Conservation (phyloP, 108 stramenopile genomes). For the Aurantiochytrium sp. region DNA sequence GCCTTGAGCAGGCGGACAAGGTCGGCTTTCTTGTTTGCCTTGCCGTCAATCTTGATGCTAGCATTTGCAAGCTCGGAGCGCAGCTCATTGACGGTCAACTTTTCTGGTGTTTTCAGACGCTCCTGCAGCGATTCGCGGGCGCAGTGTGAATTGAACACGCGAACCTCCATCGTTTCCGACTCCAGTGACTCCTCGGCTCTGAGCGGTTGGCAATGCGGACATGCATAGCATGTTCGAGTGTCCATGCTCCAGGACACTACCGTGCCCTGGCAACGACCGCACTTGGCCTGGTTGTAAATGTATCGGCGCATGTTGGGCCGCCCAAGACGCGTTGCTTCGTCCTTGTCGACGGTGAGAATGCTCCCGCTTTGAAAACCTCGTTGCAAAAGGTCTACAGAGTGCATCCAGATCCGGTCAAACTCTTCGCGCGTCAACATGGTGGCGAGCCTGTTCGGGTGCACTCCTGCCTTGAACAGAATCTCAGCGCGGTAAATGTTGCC, state of each 20-base stretch:
- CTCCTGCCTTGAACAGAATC: slow-evolving; percentile 61
- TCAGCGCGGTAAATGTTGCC: slow-evolving; percentile 70
- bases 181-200: slow-evolving; percentile 24
- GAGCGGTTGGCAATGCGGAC: slow-evolving; percentile 54
- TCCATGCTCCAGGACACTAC: slow-evolving; percentile 56
- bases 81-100: slow-evolving; percentile 56
- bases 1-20: slow-evolving; percentile 35
- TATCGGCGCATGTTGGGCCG: slow-evolving; percentile 41
- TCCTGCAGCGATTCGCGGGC: slow-evolving; percentile 35
- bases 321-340: slow-evolving; percentile 33
- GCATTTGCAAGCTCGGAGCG: slow-evolving; percentile 25
- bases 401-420: slow-evolving; percentile 56
- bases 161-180: neutral
- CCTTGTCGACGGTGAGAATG: slow-evolving; percentile 60
- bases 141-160: slow-evolving; percentile 56
- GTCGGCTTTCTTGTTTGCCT: slow-evolving; percentile 35
- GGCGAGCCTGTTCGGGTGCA: slow-evolving; percentile 54
- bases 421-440: slow-evolving; percentile 30
- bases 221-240: slow-evolving; percentile 60
- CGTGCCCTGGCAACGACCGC: slow-evolving; percentile 43
- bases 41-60: neutral
- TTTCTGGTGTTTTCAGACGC: slow-evolving; percentile 36
- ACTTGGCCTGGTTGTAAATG: slow-evolving; percentile 57
- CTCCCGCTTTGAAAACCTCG: slow-evolving; percentile 55
- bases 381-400: slow-evolving; percentile 43